phyloP scores from a whole-genome alignment of 768 basidiomycete species.

The Serpula lacrymans region DNA sequence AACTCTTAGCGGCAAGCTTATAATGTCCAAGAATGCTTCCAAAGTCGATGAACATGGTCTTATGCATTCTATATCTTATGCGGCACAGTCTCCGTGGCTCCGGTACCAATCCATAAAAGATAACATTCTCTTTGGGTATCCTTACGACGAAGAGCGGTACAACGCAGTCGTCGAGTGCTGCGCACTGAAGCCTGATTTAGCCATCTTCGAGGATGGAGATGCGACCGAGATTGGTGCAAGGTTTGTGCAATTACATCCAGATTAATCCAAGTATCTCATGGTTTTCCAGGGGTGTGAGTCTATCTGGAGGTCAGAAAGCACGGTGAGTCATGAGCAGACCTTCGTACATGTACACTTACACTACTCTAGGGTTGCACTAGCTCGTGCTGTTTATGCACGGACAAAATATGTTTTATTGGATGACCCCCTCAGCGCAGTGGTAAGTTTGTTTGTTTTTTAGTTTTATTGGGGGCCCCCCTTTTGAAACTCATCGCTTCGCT shows the following conservation, averaged over 20 bases:
- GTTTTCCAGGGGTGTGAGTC: slow-evolving; percentile 55
- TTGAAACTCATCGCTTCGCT: slow-evolving; percentile 1
- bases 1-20: slow-evolving; percentile 29
- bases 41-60: slow-evolving; percentile 58
- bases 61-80: slow-evolving; percentile 66
- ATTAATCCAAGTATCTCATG: neutral
- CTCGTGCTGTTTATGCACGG: slow-evolving; percentile 75
- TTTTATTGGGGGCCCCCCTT: neutral
- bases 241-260: slow-evolving; percentile 22
- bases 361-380: slow-evolving; percentile 65
- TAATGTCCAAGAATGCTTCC: slow-evolving; percentile 45
- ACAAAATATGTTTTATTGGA: slow-evolving; percentile 73
- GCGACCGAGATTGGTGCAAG: slow-evolving; percentile 78
- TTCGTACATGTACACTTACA: neutral
- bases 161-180: slow-evolving; percentile 78
- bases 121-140: slow-evolving; percentile 79
- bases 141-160: slow-evolving; percentile 69
- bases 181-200: slow-evolving; percentile 76
- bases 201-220: slow-evolving; percentile 85
- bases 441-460: slow-evolving; percentile 31
- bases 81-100: slow-evolving; percentile 70
- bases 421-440: slow-evolving; percentile 80
- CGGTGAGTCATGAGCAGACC: no score
- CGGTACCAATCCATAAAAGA: slow-evolving; percentile 72
- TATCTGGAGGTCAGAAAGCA: slow-evolving; percentile 83